These are phyloP conservation scores for Helotiales sp. DNA, from an alignment of 2,329 filamentous ascomycete genomes.

Conservation along the genomic window DNA sequence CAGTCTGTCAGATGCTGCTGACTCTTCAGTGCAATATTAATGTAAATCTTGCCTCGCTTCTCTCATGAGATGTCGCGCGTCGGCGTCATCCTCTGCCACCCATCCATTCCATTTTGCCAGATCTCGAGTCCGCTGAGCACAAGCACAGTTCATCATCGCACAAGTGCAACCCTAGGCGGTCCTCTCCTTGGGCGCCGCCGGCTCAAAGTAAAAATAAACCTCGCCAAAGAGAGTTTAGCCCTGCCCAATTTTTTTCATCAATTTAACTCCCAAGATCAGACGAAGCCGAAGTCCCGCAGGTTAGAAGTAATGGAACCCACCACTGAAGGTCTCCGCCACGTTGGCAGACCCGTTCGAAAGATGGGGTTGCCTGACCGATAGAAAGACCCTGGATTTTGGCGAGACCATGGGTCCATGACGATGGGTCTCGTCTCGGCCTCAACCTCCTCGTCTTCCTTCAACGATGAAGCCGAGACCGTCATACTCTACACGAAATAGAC, in stretches of 20 bases:
- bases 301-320: background rate
- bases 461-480: slow-evolving; percentile 1
- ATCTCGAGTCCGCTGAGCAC: background rate
- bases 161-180: slow-evolving; percentile 1
- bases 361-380: background rate
- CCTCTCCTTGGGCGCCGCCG: background rate
- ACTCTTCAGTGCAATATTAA: background rate
- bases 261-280: background rate
- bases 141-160: background rate
- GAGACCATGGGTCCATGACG: background rate
- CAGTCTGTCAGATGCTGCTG: slow-evolving; percentile 1
- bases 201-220: slow-evolving; percentile 7
- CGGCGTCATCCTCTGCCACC: background rate
- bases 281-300: background rate
- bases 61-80: background rate
- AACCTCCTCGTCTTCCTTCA: background rate
- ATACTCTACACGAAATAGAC: background rate
- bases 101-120: slow-evolving; percentile 4
- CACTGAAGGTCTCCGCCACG: background rate
- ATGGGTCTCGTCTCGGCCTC: background rate
- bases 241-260: background rate
- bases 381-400: background rate
- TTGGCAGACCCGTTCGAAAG: slow-evolving; percentile 2
- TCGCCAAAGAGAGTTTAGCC: slow-evolving; percentile 4
- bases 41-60: background rate